Percentiles rank a stretch among this genome's conserved stretches.
phyloP scores from a whole-genome alignment of 129 eudicot genomes.

The Erigeron canadensis region DNA sequence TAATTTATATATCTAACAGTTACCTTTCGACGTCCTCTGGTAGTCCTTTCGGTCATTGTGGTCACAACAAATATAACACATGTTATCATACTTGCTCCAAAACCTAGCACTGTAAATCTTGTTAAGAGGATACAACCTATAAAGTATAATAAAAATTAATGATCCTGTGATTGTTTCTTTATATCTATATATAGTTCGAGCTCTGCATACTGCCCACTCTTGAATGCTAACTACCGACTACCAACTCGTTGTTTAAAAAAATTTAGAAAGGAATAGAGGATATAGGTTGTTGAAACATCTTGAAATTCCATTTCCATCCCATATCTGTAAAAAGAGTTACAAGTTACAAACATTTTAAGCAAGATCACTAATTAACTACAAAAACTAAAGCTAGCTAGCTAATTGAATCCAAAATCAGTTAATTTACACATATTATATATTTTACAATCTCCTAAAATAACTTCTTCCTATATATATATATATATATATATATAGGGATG shows the following conservation, averaged over 20 bases:
- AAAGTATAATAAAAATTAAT: neutral
- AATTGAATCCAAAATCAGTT: neutral
- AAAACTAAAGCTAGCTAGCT: neutral
- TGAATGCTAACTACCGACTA: too few species aligned
- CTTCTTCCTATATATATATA: too few species aligned
- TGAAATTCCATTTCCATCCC: slow-evolving; percentile 59
- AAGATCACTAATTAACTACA: slow-evolving; percentile 12
- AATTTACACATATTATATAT: too few species aligned
- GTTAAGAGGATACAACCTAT: slow-evolving; percentile 39
- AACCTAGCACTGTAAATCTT: slow-evolving; percentile 58
- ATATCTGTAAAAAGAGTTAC: slow-evolving; percentile 50
- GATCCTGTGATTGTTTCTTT: neutral
- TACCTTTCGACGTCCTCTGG: slow-evolving; percentile 52
- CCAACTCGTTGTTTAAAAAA: too few species aligned
- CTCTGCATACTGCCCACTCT: too few species aligned
- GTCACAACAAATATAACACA: slow-evolving; percentile 40
- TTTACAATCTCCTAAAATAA: too few species aligned
- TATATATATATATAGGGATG: too few species aligned
- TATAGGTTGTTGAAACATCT: slow-evolving; percentile 67
- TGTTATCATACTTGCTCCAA: slow-evolving; percentile 55
- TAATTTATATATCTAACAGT: too few species aligned
- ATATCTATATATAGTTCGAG: neutral
- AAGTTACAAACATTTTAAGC: neutral
- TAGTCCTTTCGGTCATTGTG: slow-evolving; percentile 34
- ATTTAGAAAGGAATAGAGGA: too few species aligned